phyloP scores from a whole-genome alignment of 306 rosid species.

The Lotus japonicus region DNA sequence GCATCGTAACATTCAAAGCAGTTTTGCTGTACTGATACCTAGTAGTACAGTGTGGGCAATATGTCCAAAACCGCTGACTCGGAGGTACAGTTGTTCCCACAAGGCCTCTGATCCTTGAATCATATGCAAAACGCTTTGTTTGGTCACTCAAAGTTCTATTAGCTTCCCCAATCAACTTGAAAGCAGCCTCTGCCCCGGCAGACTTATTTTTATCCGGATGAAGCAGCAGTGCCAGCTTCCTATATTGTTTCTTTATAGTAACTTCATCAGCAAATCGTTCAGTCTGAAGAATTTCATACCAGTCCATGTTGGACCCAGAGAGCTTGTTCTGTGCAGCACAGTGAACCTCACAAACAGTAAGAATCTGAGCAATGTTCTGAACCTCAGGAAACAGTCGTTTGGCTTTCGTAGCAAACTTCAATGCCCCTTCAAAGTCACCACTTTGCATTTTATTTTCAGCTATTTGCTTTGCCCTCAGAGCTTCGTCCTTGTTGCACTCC shows the following conservation, averaged over 20 bases:
- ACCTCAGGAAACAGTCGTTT: constrained; percentile 55
- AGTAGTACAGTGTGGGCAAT: constrained; percentile 47
- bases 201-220: constrained; percentile 93
- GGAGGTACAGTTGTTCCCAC: constrained; percentile 23
- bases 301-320: constrained; percentile 55
- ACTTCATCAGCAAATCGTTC: constrained; percentile 41
- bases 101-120: constrained; percentile 28
- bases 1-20: constrained; percentile 28
- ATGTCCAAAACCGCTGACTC: constrained; percentile 89
- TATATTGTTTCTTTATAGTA: constrained; percentile 68
- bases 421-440: constrained; percentile 64
- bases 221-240: constrained; percentile 74
- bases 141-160: constrained; percentile 63
- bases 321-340: constrained; percentile 64
- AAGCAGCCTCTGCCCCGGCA: constrained; percentile 93
- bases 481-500: constrained; percentile 98
- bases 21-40: constrained; percentile 48
- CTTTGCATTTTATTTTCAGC: constrained; percentile 57
- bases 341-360: constrained; percentile 74
- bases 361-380: constrained; percentile 61
- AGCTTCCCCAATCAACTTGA: constrained; percentile 83
- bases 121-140: constrained; percentile 41
- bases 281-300: constrained; percentile 79
- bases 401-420: constrained; percentile 65
- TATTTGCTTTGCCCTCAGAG: constrained; percentile 59